These are phyloP conservation scores for Hypoxylon sp. DNA, from an alignment of 2,329 filamentous ascomycete genomes.

Conservation along the genomic window DNA sequence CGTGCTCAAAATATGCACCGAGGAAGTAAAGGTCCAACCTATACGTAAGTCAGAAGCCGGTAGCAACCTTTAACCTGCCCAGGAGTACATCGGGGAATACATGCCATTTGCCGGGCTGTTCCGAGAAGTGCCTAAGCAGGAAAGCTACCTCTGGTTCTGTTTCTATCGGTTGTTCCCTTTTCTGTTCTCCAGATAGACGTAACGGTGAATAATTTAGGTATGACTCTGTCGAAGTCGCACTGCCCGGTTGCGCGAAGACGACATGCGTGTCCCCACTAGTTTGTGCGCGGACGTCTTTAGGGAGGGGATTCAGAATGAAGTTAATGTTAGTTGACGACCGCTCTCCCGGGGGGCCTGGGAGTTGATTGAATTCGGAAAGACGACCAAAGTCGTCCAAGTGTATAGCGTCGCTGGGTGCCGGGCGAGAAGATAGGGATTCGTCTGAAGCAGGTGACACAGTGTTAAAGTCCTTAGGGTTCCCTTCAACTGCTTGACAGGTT, in stretches of 20 bases:
- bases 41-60: constrained; percentile 4
- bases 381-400: not conserved
- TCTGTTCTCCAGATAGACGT: not conserved
- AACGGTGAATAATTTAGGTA: not conserved
- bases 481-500: not conserved
- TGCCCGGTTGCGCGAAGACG: not conserved
- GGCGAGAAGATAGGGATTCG: not conserved
- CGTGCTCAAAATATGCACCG: not conserved
- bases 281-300: not conserved
- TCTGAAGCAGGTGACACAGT: not conserved
- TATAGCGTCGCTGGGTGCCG: not conserved
- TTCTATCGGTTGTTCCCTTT: not conserved
- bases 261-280: not conserved
- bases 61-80: not conserved
- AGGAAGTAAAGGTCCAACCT: constrained; percentile 4
- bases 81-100: not conserved
- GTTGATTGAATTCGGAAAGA: not conserved
- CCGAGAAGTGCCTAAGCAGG: constrained; percentile 5
- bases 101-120: constrained; percentile 2
- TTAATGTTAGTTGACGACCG: constrained; percentile 1
- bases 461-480: not conserved
- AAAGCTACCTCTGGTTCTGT: constrained; percentile 4
- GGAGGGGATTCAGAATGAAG: not conserved
- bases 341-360: not conserved
- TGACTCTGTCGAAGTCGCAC: not conserved